Base-by-base conservation (phyloP, 495 filamentous ascomycete species). In the Platismatia glauca region DNA sequence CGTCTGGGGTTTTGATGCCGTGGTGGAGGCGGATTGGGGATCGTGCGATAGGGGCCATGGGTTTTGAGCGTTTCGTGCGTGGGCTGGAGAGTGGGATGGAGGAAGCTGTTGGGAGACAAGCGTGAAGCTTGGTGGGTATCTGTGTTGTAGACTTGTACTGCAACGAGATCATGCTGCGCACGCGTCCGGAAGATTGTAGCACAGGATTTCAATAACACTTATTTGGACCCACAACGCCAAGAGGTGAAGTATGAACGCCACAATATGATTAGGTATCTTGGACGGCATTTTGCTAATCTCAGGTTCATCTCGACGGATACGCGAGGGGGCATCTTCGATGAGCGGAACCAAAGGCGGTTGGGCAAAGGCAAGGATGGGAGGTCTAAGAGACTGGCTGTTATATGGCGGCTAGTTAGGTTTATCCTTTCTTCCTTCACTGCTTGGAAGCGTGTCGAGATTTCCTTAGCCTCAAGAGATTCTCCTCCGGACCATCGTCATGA, bases 401-500 rank as follows among this genome's bases (percentile, higher is more conserved):
- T n/a, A n/a, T n/a, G n/a, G n/a, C n/a, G n/a, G n/a, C n/a, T n/a
- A n/a, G n/a, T n/a, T n/a, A n/a, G n/a, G n/a, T n/a, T n/a, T n/a
- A n/a, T 35, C 34, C 34, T 35, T 48, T 9, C 22, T 48, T 24
- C 22, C 44, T 48, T 48, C 22, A 48, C 18, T 48, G 44, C 7
- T 27, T 11, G 22, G 3, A n/a, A 13, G 8, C 9, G 9, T 27
- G 12, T 12, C 22, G 27, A 4, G 44, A 12, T 27, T 9, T 1
- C 24, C 22, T 12, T 24, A 6, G 8, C 44, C 44, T 24, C 34
- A 50, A 5, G 46, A 48, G 34, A 69, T 63, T 39, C 70, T 64
- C 60, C 58, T 59, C 60, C 55, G 48, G 20, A 72, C 50, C 66
- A 71, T 66, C 35, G 35, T 57, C 58, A 72, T 41, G 52, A 69